Evolutionary conservation across 2,329 filamentous ascomycete species (phyloP), one percentile per base, ranked within the genome.

Genomic region (Fusarium floridanum): DNA sequence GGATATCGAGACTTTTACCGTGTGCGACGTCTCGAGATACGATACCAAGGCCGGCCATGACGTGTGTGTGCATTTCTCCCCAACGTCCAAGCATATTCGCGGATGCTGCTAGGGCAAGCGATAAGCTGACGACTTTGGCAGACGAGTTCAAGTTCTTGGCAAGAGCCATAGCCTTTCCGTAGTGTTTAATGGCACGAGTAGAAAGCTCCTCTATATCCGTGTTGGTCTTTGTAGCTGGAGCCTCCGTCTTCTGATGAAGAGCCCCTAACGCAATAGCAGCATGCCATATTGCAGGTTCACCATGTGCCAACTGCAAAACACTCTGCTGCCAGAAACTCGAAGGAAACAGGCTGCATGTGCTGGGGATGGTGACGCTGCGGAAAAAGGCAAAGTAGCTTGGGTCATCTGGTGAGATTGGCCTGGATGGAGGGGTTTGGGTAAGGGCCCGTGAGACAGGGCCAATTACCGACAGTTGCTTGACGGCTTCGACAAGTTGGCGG

Each of bases 211-310:
- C 34, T 6, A n/a, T 14, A 29, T 41, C 55, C 4, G 20, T 36
- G 7, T 16, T 36, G 20, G 9, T 6, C 12, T 14, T n/a, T n/a
- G 27, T 16, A 36, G 24, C 20, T 27, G 76, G 70, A 16, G 27
- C 36, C 14, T 63, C 24, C 7, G 55, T 36, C 17, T 68, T 67
- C 6, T 76, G 75, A 50, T 81, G 80, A 61, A 82, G 67, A 6
- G 79, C 77, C 11, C 80, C 81, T 10, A 82, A 48, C 2, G 79
- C 78, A 1, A 79, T 74, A 2, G 76, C 72, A 2, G 77, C 78
- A 39, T 77, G 76, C 81, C 80, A 81, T 2, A 79, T 74, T 2
- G 81, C 80, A 2, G 77, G 76, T 64, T 81, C 78, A 32, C 37
- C 64, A 39, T 80, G 77, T 4, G 81, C 77, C 6, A 78, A 63